Evolutionary conservation across 2,329 filamentous ascomycete species (phyloP).

Genomic region (Xylaria sp.): DNA sequence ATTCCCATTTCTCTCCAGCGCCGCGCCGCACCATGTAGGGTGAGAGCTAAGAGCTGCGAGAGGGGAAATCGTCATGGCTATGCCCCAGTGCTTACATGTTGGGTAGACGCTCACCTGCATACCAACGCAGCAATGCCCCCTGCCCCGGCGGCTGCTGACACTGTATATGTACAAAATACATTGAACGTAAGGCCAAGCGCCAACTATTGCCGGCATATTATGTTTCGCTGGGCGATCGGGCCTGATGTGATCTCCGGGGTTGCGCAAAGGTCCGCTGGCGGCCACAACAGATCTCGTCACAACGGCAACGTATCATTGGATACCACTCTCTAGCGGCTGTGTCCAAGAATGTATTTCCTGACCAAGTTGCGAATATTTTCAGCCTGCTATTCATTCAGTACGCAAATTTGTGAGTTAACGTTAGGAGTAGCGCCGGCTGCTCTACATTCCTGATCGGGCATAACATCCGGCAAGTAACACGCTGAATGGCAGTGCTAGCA

Average conservation of each 20-base stretch:
- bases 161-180: neutral
- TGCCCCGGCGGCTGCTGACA: slow-evolving; percentile 6
- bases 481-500: neutral
- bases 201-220: slow-evolving; percentile 5
- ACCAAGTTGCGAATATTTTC: neutral
- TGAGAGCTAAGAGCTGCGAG: neutral
- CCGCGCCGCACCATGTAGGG: neutral
- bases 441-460: neutral
- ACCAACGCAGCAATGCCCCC: neutral
- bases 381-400: neutral
- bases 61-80: neutral
- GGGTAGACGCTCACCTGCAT: slow-evolving; percentile 2
- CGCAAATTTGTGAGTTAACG: no score
- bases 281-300: neutral
- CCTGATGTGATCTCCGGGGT: neutral
- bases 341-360: neutral
- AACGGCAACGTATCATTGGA: neutral
- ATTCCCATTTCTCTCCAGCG: neutral
- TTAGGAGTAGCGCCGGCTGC: neutral
- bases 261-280: neutral
- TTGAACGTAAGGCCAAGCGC: slow-evolving; percentile 2
- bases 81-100: neutral
- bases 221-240: neutral
- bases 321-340: slow-evolving; percentile 7
- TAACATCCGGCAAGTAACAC: neutral